Evolutionary conservation across 2,329 filamentous ascomycete genomes (phyloP), one percentile per base, ranked within the genome.

Genomic region (Rhinocladiella mackenziei): DNA sequence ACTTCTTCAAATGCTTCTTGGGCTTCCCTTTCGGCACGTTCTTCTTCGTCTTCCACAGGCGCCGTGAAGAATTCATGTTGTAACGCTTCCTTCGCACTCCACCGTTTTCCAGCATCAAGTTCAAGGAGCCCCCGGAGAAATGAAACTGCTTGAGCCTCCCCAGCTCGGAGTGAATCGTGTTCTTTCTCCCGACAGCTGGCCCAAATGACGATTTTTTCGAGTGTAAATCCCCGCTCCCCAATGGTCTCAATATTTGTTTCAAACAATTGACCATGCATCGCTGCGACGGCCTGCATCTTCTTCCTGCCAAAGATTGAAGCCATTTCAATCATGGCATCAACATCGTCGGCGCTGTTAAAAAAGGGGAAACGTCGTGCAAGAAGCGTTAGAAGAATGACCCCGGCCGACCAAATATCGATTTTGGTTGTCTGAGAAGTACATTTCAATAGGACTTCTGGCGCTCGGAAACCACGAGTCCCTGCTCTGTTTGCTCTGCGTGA

Each of bases 281-380:
- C 72, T 0, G 87, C 88, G 2, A 84, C 86, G 23, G 78, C 73
- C 60, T 84, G 86, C 91, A 98, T 97, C 46, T 83, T 81, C 61
- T 78, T 82, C 30, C 76, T 76, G 37, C 92, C 92, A 63, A 97
- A 96, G 49, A 98, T 94, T 46, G 88, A 94, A 25, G 89, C 86
- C 55, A 98, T 94, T 66, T 98, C 92, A 56, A 98, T 91, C 77
- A 96, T 84, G 39, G 92, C 92, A 61, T 98, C 92, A 35, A 98
- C 85, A 59, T 98, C 92, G 63, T 98, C 92, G n/a, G 89, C 84
- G 33, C 87, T 94, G 68, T 98, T 96, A 75, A 98, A 98, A 68
- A 98, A 98, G 1, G 92, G 92, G 59, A 98, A 98, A 3, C 92
- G 82, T 44, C 85, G 84, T 29, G 86, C 91, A 10, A 98, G 73